Conservation (phyloP, 805 yeast species). For the Candida maltosa region DNA sequence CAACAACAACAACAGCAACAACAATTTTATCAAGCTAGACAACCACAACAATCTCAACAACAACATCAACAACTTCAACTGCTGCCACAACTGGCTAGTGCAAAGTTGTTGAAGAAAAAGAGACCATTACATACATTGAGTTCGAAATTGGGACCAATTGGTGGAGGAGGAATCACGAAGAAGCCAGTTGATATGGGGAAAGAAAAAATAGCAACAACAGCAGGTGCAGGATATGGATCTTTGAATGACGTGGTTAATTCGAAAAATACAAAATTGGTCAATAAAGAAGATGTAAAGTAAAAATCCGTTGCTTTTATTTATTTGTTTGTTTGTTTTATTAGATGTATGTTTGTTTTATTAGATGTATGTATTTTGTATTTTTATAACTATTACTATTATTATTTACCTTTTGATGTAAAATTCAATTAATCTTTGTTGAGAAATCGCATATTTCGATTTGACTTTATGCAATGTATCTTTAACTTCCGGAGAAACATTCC, state of each 20-base stretch:
- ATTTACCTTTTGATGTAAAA: slow-evolving; percentile 31
- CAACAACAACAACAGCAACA: slow-evolving; percentile 1
- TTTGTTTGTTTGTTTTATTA: background rate
- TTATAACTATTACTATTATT: slow-evolving; percentile 1
- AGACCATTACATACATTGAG: no score
- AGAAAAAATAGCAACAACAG: slow-evolving; percentile 1
- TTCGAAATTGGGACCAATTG: no score
- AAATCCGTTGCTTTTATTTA: background rate
- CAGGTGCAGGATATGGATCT: slow-evolving; percentile 1
- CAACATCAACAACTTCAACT: background rate
- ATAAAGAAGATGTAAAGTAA: slow-evolving; percentile 1
- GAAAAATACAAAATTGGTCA: slow-evolving; percentile 2
- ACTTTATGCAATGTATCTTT: slow-evolving; percentile 4
- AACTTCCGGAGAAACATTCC: slow-evolving; percentile 6
- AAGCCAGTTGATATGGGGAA: no score
- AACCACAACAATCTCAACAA: slow-evolving; percentile 2
- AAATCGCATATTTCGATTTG: slow-evolving; percentile 25
- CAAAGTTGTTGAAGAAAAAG: background rate
- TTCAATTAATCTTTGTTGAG: slow-evolving; percentile 47
- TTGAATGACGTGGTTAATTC: slow-evolving; percentile 4
- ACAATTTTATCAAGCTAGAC: background rate
- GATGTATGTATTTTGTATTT: background rate
- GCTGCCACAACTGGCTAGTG: no score
- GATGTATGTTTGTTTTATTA: slow-evolving; percentile 1
- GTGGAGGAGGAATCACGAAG: no score